Conservation (phyloP, 2,329 filamentous ascomycete species). For the Byssoonygena ceratinophila region DNA sequence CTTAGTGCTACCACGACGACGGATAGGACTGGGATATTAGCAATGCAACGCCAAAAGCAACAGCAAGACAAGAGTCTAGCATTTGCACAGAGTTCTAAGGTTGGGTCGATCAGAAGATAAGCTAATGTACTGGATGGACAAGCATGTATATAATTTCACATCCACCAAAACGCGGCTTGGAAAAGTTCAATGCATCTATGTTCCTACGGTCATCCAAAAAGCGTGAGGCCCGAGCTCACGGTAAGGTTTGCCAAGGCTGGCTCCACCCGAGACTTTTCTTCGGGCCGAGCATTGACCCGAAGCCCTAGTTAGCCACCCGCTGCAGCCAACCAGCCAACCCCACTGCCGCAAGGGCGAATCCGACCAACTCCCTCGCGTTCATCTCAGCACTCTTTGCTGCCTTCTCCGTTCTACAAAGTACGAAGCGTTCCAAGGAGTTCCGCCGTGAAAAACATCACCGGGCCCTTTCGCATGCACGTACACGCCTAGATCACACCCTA, state of each 20-base stretch:
- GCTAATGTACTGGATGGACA: background rate
- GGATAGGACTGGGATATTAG: slow-evolving; percentile 64
- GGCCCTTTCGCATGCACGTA: slow-evolving; percentile 2
- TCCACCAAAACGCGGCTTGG: background rate
- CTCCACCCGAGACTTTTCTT: background rate
- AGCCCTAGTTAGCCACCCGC: background rate
- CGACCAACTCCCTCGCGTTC: slow-evolving; percentile 3
- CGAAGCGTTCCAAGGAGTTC: slow-evolving; percentile 19
- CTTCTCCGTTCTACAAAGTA: slow-evolving; percentile 19
- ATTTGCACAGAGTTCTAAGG: background rate
- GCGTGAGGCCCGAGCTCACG: too few relatives aligned
- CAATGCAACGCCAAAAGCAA: slow-evolving; percentile 46
- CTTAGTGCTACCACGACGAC: slow-evolving; percentile 85
- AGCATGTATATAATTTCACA: background rate
- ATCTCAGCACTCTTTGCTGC: slow-evolving; percentile 8
- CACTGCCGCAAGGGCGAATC: slow-evolving; percentile 2
- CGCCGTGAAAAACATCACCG: background rate
- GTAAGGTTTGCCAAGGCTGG: too few relatives aligned
- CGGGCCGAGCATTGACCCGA: slow-evolving; percentile 2
- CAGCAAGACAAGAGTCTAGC: slow-evolving; percentile 5
- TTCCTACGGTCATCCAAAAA: too few relatives aligned
- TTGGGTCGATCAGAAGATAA: background rate
- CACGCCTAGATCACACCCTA: slow-evolving; percentile 4
- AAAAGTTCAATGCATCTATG: too few relatives aligned
- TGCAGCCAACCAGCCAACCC: background rate